phyloP scores from a whole-genome alignment of 2,329 filamentous ascomycete genomes.

The Clarireedia homoeocarpa region DNA sequence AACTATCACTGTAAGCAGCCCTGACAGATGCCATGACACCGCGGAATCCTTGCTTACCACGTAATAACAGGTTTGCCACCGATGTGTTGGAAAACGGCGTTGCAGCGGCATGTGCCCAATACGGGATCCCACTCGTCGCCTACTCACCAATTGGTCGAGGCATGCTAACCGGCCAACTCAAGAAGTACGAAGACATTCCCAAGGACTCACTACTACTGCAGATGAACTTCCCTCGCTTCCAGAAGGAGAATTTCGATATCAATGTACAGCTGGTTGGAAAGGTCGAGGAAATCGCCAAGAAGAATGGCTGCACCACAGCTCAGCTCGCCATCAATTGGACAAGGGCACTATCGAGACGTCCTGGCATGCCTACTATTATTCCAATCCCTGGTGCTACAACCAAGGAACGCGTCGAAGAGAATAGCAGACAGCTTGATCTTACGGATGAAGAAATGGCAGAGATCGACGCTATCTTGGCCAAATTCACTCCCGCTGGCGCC shows the following conservation, averaged over 20 bases:
- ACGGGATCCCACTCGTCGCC: constrained; percentile 58
- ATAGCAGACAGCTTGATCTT: constrained; percentile 19
- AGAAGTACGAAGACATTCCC: constrained; percentile 43
- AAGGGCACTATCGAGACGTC: not conserved
- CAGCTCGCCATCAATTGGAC: constrained; percentile 9
- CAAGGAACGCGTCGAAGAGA: constrained; percentile 25
- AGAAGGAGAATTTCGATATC: constrained; percentile 50
- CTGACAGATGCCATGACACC: too few relatives aligned
- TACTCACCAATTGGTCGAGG: constrained; percentile 56
- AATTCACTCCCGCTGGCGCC: not conserved
- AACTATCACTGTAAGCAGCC: constrained; percentile 17
- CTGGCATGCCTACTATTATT: constrained; percentile 8
- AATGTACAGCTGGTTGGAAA: constrained; percentile 55
- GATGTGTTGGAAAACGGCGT: constrained; percentile 25
- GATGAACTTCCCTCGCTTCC: constrained; percentile 48
- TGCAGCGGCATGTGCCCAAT: constrained; percentile 44
- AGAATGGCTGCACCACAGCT: constrained; percentile 44
- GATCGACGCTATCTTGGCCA: constrained; percentile 19
- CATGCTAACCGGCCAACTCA: constrained; percentile 45
- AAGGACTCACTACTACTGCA: constrained; percentile 36
- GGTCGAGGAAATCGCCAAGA: constrained; percentile 47
- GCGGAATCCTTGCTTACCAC: too few relatives aligned
- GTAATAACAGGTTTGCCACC: too few relatives aligned
- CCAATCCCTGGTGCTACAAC: constrained; percentile 17
- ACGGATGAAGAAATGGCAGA: constrained; percentile 23